phyloP scores from a whole-genome alignment of 345 rosid genomes.

The Combretum micranthum region DNA sequence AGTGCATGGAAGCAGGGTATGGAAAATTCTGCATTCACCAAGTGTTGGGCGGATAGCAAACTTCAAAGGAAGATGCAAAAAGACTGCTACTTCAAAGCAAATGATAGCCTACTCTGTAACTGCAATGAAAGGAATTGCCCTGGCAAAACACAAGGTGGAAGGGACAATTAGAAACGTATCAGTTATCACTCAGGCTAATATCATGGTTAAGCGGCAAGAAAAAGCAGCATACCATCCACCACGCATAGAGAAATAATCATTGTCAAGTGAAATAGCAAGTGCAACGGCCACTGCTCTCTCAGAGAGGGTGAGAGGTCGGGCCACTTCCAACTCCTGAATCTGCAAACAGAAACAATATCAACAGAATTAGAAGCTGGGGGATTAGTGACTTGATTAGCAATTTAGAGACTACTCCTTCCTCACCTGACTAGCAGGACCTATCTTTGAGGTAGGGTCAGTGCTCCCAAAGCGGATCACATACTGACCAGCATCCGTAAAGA shows the following conservation, averaged over 20 bases:
- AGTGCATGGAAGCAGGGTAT: no score
- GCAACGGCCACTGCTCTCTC: slow-evolving; percentile 86
- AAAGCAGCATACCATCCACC: slow-evolving; percentile 65
- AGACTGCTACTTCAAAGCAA: no score
- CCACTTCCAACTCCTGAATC: slow-evolving; percentile 77
- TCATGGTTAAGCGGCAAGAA: not conserved
- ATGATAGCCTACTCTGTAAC: slow-evolving; percentile 32
- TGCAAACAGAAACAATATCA: slow-evolving; percentile 16
- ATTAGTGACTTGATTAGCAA: no score
- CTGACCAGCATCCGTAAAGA: slow-evolving; percentile 98
- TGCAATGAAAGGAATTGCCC: slow-evolving; percentile 55
- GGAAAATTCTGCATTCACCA: no score
- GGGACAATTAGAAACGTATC: not conserved
- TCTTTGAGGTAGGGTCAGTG: slow-evolving; percentile 52
- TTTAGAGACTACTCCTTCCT: not conserved
- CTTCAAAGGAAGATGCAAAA: not conserved
- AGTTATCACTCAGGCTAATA: not conserved
- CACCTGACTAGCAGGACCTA: slow-evolving; percentile 51
- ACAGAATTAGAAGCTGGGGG: no score
- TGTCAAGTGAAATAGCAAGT: slow-evolving; percentile 89
- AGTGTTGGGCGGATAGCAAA: not conserved
- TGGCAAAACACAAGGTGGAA: slow-evolving; percentile 15
- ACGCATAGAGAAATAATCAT: slow-evolving; percentile 92
- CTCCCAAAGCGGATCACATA: slow-evolving; percentile 87
- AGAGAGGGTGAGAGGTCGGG: slow-evolving; percentile 52